Base-by-base conservation (phyloP, 495 filamentous ascomycete species). In the Niebla homalea region DNA sequence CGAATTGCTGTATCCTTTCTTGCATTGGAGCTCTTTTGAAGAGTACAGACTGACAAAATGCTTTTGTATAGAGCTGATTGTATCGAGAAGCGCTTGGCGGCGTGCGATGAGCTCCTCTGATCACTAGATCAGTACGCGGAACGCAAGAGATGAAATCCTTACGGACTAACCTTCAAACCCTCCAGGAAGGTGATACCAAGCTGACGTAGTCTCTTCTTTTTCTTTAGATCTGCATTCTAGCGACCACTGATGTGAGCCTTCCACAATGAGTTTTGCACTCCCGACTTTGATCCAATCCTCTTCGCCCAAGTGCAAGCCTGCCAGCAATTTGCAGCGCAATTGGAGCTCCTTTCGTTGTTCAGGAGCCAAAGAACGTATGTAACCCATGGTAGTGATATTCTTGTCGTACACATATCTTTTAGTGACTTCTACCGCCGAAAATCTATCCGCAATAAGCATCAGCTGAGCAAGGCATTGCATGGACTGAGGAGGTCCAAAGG, bases 171-270 rank as follows among this genome's bases (percentile, higher is more conserved):
- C 73, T 76, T 95, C 88, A 36, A 95, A 51, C 0, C 75, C 76
- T 53, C 77, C 67, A 0, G 82, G 79, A n/a, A 93, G 62, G 55
- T 84, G 73, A 75, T 81, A 84, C 86, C 86, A 93, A 3, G 73
- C 64, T n/a, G 66, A 62, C 5, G 72, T 64, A 46, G 77, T 58
- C 12, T 60, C 54, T 8, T 67, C 64, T 10, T 68, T 64, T 26
- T 63, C 60, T 25, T 64, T 56, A 37, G 64, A 57, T 18, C 69
- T 59, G 8, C 8, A 32, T 32, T 2, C 6, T 8, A 1, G 45
- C 19, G 56, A 60, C 87, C 86, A 92, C 36, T 64, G 71, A 18
- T 61, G 67, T 5, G 83, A 86, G 10, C 85, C 87, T 39, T 72
- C 64, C 42, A 84, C 57, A 37, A 92, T 74, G 39, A 94, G 59